Evolutionary conservation across 2,329 filamentous ascomycete species (phyloP), one percentile per base, ranked within the genome.

Genomic region (Aspergillus bombycis): DNA sequence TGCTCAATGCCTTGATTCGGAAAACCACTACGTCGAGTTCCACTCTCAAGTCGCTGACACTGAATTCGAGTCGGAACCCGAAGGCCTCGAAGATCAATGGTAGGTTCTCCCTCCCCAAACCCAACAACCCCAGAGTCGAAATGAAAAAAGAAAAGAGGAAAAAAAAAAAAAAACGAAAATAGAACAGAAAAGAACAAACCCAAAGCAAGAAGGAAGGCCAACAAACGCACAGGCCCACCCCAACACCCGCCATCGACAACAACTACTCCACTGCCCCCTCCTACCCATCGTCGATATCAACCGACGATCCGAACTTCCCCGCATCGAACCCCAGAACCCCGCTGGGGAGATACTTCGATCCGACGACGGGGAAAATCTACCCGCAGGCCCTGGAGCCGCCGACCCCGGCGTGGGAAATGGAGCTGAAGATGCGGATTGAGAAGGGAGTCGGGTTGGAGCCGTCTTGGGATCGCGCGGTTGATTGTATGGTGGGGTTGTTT

Each of bases 311-410:
- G 19, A 6, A 4, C 12, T 36, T 36, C n/a, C 52, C 19, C 52
- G 32, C 52, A 36, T 38, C 10, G 12, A 9, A 0, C 8, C 56
- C 56, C 26, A 9, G 43, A 34, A 41, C 46, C 32, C 65, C 55
- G 12, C 58, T 71, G 10, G 61, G 63, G 2, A 65, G 58, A 60
- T 71, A 68, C 53, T 72, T 73, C 57, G 62, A 73, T 62, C 63
- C 62, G 6, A 21, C 54, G 10, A 70, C 70, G 3, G 62, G 56
- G 10, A 48, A 58, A 23, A 38, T 74, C 28, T 52, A 64, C 55
- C 28, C 50, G 3, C 28, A 65, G 11, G 57, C 69, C 6, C 43
- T 71, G 3, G 57, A 62, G 4, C 66, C 53, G 38, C 57, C 54
- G 48, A 66, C 59, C 14, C 50, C 50, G 16, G 11, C 23, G 2